Evolutionary conservation across 345 rosid genomes (phyloP), one percentile per base, ranked within the genome.

Genomic region (Sisymbrium altissimum): DNA sequence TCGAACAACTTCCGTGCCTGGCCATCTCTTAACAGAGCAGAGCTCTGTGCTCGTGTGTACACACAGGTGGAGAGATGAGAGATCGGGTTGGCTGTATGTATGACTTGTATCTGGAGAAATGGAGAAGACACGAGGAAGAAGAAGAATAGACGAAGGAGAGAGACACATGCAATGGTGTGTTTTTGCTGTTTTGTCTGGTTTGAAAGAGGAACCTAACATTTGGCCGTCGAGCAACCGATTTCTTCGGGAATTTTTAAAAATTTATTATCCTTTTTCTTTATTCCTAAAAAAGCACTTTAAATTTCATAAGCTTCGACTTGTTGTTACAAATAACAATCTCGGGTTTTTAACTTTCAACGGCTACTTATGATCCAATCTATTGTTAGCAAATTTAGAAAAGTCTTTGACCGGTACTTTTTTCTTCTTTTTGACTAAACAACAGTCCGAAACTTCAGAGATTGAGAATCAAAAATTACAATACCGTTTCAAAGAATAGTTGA

Each of bases 1-100:
- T 77, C 76, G 80, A 77, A 77, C 72, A 64, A 6, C 46, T 70
- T 64, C 55, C 67, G 61, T 39, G 80, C 71, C 38, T 56, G 7
- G 9, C 17, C 76, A 77, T 77, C 13, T 46, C 54, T 29, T 5
- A 38, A 55, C 66, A 25, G 23, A 46, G 66, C 11, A 5, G 0
- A 55, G 56, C 45, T 17, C 64, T 41, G 10, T 13, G 43, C 73
- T 12, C 39, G 64, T 68, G 73, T 49, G 35, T 1, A 66, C 11
- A 59, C 73, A 60, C 72, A 56, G 50, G 9, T 44, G 41, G 32
- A 65, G 27, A 71, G 2, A 21, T 13, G 17, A 35, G 27, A 40
- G 36, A 45, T 35, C 12, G 74, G 29, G 29, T 27, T 15, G 35
- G 13, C 14, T 66, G n/a, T n/a, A n/a, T 19, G 62, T 63, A 12